A percentile compares a stretch with the other conserved stretches of the same genome.
Conservation (phyloP, 371 early-diverging fungal species). For the Apophysomyces elegans region DNA sequence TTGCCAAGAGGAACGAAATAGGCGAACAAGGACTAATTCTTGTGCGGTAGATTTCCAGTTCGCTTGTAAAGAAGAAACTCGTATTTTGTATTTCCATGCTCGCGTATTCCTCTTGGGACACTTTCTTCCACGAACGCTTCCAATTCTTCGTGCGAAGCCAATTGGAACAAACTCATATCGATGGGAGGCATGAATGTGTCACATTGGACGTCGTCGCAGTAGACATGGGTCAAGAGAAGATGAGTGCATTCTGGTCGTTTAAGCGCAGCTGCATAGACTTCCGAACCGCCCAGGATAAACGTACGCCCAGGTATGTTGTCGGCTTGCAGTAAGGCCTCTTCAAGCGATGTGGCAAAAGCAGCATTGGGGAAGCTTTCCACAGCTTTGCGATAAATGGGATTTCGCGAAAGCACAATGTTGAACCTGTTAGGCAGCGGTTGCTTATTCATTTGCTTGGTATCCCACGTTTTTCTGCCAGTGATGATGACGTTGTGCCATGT, state of each 20-base stretch:
- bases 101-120: constrained; percentile 48
- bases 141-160: constrained; percentile 41
- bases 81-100: constrained; percentile 43
- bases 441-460: constrained; percentile 78
- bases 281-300: constrained; percentile 72
- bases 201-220: constrained; percentile 39
- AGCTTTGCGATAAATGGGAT: constrained; percentile 14
- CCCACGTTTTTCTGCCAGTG: constrained; percentile 92
- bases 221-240: constrained; percentile 68
- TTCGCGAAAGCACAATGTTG: constrained; percentile 85
- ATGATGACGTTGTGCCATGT: constrained; percentile 75
- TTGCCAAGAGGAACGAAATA: too few relatives aligned
- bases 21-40: too few relatives aligned
- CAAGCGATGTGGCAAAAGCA: constrained; percentile 49
- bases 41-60: too few relatives aligned
- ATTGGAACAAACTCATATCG: constrained; percentile 26
- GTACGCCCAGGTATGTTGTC: constrained; percentile 28
- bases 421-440: constrained; percentile 76
- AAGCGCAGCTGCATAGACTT: constrained; percentile 63
- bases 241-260: constrained; percentile 51
- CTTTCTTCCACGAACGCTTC: constrained; percentile 43
- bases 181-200: constrained; percentile 74
- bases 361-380: constrained; percentile 25
- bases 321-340: constrained; percentile 51
- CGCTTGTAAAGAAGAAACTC: constrained; percentile 43